Base-by-base conservation (phyloP, 805 yeast genomes). In the Spathaspora arborariae region DNA sequence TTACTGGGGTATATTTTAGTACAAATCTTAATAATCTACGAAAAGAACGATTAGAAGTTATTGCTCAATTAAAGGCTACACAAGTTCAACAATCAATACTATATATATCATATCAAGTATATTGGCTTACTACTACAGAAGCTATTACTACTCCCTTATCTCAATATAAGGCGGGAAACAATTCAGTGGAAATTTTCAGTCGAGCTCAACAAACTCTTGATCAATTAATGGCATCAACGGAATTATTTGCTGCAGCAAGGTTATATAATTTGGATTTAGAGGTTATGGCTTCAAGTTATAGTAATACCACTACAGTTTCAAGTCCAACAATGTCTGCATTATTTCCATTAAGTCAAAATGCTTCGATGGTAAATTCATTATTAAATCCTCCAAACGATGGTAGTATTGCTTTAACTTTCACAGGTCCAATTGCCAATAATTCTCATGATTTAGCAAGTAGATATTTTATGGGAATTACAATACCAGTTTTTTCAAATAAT, bases 31-130 rank as follows among this genome's bases (percentile, higher is more conserved):
- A 81, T 24, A 65, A 75, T 41, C 64, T 86, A 39, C 73, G 95
- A 56, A 80, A 83, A 1, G 90, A 87, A 51, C 76, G 90, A 47
- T 68, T 90, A 20, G 79, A 79, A 55, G 88, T 88, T 39, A 86
- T 89, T 18, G 86, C 96, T 2, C 86, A 86, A 61, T 69, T 90
- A 46, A 89, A 88, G 62, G 81, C 92, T 0, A 78, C 91, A 0
- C 96, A 90, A 62, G 70, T 89, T 18, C 76, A 75, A 45, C 96
- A 88, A 64, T 77, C 80, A 36, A 67, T 87, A 48, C 78, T 78
- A 48, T 76, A 73, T 50, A 68, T 80, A 21, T 84, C 81, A 60
- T 86, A 83, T 58, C 95, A 88, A 62, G 76, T 83, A 2, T 75
- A 76, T 47, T 82, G 85, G 71, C 67, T 89, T 8, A 68, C 88